phyloP scores from a whole-genome alignment of 345 rosid genomes.

The Geranium brycei region DNA sequence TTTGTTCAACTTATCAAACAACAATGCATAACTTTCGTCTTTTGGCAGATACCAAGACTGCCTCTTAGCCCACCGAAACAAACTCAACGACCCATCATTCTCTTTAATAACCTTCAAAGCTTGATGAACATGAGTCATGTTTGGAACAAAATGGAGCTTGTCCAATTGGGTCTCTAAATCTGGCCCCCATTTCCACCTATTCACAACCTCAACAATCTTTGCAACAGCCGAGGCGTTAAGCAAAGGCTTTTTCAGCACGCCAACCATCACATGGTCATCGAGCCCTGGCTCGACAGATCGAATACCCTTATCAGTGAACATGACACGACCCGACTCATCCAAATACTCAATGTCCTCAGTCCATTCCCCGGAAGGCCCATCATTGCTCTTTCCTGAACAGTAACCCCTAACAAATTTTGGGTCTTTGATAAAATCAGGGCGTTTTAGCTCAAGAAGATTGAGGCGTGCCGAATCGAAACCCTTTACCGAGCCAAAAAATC shows the following conservation, averaged over 20 bases:
- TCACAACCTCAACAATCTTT: constrained; percentile 77
- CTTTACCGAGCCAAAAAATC: constrained; percentile 10
- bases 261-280: constrained; percentile 81
- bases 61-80: constrained; percentile 82
- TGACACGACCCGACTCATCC: constrained; percentile 78
- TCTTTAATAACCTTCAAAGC: constrained; percentile 60
- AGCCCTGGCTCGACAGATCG: constrained; percentile 77
- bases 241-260: constrained; percentile 68
- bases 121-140: constrained; percentile 62
- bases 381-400: constrained; percentile 26
- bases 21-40: constrained; percentile 50
- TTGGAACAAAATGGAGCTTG: constrained; percentile 74
- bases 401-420: constrained; percentile 26
- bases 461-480: constrained; percentile 15
- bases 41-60: constrained; percentile 63
- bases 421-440: constrained; percentile 5
- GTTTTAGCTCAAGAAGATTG: constrained; percentile 10
- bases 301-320: constrained; percentile 71
- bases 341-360: constrained; percentile 81
- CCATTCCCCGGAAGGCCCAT: constrained; percentile 40
- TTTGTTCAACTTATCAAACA: constrained; percentile 71
- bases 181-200: constrained; percentile 99
- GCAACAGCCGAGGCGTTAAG: constrained; percentile 70
- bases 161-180: constrained; percentile 80
- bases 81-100: constrained; percentile 52